Evolutionary conservation across 768 basidiomycete genomes (phyloP).

Genomic region (Lanmaoa rubissima): DNA sequence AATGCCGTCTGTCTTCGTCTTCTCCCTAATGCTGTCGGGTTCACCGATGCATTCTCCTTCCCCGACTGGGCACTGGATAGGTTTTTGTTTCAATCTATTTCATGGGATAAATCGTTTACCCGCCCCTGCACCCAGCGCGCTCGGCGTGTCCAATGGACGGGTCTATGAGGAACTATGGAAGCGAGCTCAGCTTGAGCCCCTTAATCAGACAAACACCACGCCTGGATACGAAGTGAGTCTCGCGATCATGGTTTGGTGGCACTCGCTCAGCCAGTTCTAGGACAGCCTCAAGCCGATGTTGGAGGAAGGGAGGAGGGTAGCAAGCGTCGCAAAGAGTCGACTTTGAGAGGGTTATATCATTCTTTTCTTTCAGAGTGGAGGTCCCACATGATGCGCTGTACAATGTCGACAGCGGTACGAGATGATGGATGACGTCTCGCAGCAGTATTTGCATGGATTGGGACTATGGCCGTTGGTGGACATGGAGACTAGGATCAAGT

Average conservation of each 20-base stretch:
- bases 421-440: too few relatives aligned
- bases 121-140: constrained; percentile 39
- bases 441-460: not conserved
- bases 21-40: constrained; percentile 61
- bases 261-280: constrained; percentile 4
- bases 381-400: not conserved
- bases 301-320: constrained; percentile 21
- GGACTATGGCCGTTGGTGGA: too few relatives aligned
- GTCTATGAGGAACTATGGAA: constrained; percentile 70
- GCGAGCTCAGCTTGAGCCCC: constrained; percentile 54
- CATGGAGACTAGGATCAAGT: too few relatives aligned
- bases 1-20: constrained; percentile 47
- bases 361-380: not conserved
- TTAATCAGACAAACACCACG: constrained; percentile 52
- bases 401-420: too few relatives aligned
- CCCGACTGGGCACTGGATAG: constrained; percentile 75
- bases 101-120: not conserved
- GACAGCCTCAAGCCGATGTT: constrained; percentile 28
- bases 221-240: constrained; percentile 53
- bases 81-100: constrained; percentile 31
- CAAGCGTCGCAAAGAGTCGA: constrained; percentile 15
- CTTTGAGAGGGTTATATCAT: constrained; percentile 10
- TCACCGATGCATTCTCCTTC: constrained; percentile 74
- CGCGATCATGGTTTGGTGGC: not conserved
- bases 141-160: constrained; percentile 61